phyloP scores from a whole-genome alignment of 177 flowering plant genomes.

The Tripterygium wilfordii region DNA sequence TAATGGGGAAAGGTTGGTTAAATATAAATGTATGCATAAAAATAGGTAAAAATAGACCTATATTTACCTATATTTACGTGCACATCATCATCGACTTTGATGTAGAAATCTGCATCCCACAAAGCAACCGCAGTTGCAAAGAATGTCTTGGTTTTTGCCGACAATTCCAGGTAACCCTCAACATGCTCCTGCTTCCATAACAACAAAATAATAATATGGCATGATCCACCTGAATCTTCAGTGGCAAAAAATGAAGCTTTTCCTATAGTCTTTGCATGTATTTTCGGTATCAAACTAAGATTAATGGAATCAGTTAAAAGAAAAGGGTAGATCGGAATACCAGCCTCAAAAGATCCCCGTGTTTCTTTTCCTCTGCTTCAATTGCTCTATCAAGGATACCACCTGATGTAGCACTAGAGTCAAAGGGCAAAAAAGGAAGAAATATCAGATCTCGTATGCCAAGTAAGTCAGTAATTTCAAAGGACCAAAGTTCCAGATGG shows the following conservation, averaged over 20 bases:
- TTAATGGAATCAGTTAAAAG: background rate
- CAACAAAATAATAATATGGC: background rate
- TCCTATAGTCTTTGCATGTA: background rate
- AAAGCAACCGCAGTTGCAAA: constrained; percentile 79
- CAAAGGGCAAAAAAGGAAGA: background rate
- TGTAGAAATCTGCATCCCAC: constrained; percentile 92
- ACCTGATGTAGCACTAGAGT: constrained; percentile 78
- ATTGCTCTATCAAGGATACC: constrained; percentile 89
- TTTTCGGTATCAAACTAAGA: background rate
- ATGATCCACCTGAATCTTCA: constrained; percentile 1
- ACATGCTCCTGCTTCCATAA: constrained; percentile 62
- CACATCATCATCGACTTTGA: constrained; percentile 90
- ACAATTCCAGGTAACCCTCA: constrained; percentile 91
- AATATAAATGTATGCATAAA: background rate
- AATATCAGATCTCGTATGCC: background rate
- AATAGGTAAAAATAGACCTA: background rate
- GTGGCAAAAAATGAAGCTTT: background rate
- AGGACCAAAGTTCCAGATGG: too few relatives aligned
- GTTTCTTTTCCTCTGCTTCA: constrained; percentile 84
- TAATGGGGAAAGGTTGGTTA: background rate
- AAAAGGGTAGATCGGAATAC: constrained; percentile 26
- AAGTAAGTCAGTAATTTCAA: background rate
- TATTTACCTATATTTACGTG: constrained; percentile 85
- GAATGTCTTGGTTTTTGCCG: constrained; percentile 77
- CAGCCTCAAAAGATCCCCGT: constrained; percentile 87